Conservation (phyloP, 495 filamentous ascomycete species). For the Penicillium salamii region DNA sequence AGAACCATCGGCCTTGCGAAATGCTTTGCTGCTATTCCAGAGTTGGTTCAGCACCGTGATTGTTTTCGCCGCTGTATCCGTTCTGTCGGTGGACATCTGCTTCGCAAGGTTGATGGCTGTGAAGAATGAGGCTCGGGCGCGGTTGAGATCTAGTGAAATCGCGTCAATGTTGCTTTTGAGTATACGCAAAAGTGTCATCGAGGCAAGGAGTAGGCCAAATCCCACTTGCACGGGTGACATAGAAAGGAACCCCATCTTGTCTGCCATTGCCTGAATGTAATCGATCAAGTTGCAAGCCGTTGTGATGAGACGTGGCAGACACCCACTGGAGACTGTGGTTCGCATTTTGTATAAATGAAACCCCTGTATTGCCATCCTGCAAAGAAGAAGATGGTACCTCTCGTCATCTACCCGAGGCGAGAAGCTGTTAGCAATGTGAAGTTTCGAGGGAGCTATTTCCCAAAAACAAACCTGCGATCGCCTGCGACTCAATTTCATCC, state of each 20-base stretch:
- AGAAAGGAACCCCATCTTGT: conserved; percentile 19
- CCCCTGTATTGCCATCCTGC: conserved; percentile 36
- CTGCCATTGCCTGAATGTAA: conserved; percentile 21
- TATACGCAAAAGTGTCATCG: conserved; percentile 36
- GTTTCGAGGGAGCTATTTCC: neutral
- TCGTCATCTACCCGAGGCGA: conserved; percentile 25
- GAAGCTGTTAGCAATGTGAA: neutral
- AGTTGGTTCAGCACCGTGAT: conserved; percentile 35
- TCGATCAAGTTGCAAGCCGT: conserved; percentile 39
- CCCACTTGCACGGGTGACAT: conserved; percentile 31
- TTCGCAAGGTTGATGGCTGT: conserved; percentile 37
- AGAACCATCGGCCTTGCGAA: conserved; percentile 39
- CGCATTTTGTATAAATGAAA: conserved; percentile 45
- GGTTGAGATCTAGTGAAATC: conserved; percentile 29
- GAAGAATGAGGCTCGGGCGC: conserved; percentile 33
- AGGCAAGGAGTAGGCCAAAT: conserved; percentile 34
- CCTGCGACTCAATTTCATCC: conserved; percentile 31
- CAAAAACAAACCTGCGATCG: conserved; percentile 24
- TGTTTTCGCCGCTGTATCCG: conserved; percentile 35
- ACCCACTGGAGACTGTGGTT: conserved; percentile 25
- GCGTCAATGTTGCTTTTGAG: conserved; percentile 32
- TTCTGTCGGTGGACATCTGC: conserved; percentile 36
- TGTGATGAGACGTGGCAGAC: conserved; percentile 30
- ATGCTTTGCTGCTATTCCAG: conserved; percentile 47
- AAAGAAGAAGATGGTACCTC: conserved; percentile 28